Percentiles rank a stretch among this genome's conserved stretches.
These are phyloP conservation scores for Metarhizium guizhouense DNA, from an alignment of 2,329 filamentous ascomycete genomes.

Conservation along the genomic window DNA sequence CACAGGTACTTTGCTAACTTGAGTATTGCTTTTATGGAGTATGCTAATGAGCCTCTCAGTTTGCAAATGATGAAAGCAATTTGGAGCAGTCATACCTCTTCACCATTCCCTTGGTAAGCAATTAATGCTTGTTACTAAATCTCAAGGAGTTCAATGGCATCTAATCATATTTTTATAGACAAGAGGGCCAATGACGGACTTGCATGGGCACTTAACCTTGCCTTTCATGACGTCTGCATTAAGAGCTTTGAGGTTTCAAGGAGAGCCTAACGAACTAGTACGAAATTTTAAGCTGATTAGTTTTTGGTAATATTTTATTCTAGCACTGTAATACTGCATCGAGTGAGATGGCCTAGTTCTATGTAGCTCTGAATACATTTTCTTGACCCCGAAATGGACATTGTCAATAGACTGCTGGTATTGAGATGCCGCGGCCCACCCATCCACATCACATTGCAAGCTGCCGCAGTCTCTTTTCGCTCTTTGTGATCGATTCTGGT, in stretches of 20 bases:
- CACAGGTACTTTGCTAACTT: not conserved
- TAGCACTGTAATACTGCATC: no score
- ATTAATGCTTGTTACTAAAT: not conserved
- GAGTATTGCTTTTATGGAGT: not conserved
- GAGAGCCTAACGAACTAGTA: slow-evolving; percentile 5
- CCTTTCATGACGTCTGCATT: slow-evolving; percentile 11
- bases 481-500: no score
- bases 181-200: slow-evolving; percentile 10
- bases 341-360: no score
- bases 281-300: slow-evolving; percentile 7
- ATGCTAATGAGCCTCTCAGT: slow-evolving; percentile 3
- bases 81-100: slow-evolving; percentile 5
- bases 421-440: no score
- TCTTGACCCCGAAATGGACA: no score
- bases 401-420: no score
- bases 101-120: slow-evolving; percentile 3
- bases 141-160: not conserved
- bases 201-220: slow-evolving; percentile 9
- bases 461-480: no score
- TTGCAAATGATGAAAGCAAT: slow-evolving; percentile 1
- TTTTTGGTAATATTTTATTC: not conserved
- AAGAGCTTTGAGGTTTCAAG: slow-evolving; percentile 6
- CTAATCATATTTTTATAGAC: not conserved
- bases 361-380: no score
- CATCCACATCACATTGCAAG: no score